Base-by-base conservation (phyloP, 1,284 basidiomycete species). In the Rhodotorula glutinis region DNA sequence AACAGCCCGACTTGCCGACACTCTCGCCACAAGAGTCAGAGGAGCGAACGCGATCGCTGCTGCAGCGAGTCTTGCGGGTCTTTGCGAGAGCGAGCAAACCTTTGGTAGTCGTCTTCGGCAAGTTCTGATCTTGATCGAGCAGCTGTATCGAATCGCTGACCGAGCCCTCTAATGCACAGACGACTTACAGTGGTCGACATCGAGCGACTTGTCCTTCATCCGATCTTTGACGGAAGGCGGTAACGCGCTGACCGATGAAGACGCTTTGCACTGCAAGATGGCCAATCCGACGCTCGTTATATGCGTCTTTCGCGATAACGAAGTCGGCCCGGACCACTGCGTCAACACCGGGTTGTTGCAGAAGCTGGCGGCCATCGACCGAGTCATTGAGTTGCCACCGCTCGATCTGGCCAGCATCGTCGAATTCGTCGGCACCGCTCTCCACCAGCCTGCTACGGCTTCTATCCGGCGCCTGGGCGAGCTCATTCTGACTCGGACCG, bases 181-280 rank as follows among this genome's bases (percentile, higher is more conserved):
- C 53, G 71, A 73, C 53, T 62, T 73, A 23, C 71, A 73, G 19
- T 73, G 71, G 71, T 62, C 66, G 2, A 65, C 65, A 0, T 17
- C 56, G 3, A 51, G 68, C 47, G 71, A 73, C 51, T 41, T 70
- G 44, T 47, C 61, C 14, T 73, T 73, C 57, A 73, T 73, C 53
- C 57, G 58, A 9, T 62, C 68, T 8, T 66, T 73, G 47, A 56
- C 65, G 23, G 27, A 30, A 11, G 23, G 51, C 47, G 57, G 43
- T n/a, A 14, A n/a, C 38, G 58, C 47, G 58, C 47, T 3, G 47
- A 46, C n/a, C 10, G 54, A 57, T 19, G 53, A 58, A 8, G 59
- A 63, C 14, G 62, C 65, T 16, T 53, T 55, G 4, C 44, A 54
- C 9, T 61, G 55, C 66, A 60, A 64, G 54, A 51, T 57, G 55